phyloP scores from a whole-genome alignment of 2,329 filamentous ascomycete species.

The Chaetothyriales sp. region DNA sequence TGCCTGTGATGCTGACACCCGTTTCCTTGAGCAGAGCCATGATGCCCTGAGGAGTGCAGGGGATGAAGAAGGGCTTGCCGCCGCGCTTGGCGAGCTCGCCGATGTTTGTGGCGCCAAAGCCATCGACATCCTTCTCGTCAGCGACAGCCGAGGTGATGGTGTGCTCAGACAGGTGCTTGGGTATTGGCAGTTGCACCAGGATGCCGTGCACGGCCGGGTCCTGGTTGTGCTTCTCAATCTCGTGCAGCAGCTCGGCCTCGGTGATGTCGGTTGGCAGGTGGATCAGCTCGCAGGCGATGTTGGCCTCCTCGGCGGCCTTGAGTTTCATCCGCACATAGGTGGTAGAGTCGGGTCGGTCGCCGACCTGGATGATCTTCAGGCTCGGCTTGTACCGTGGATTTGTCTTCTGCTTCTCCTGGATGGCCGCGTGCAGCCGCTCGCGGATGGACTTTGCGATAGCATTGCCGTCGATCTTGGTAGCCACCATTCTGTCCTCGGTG shows the following conservation, averaged over 20 bases:
- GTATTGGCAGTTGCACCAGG: conserved; percentile 82
- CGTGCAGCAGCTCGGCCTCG: conserved; percentile 71
- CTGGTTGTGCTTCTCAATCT: conserved; percentile 71
- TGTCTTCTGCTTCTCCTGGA: conserved; percentile 60
- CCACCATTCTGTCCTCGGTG: conserved; percentile 49
- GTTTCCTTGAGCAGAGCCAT: conserved; percentile 81
- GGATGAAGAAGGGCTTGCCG: conserved; percentile 73
- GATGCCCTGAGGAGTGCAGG: conserved; percentile 92
- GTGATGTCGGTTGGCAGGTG: conserved; percentile 68
- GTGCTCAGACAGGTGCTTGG: conserved; percentile 80
- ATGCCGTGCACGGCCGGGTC: conserved; percentile 78
- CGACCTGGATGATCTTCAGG: conserved; percentile 93
- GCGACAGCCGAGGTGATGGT: conserved; percentile 76
- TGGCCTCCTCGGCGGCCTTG: conserved; percentile 90
- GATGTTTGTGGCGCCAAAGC: conserved; percentile 86
- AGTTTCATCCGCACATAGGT: conserved; percentile 99
- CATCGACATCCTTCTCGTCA: conserved; percentile 94
- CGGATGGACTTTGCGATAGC: conserved; percentile 87
- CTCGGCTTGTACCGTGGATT: conserved; percentile 82
- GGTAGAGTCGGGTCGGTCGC: conserved; percentile 80
- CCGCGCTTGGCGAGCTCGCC: conserved; percentile 93
- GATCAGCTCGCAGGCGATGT: conserved; percentile 73
- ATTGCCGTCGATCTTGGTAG: conserved; percentile 85
- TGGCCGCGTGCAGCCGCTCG: conserved; percentile 63
- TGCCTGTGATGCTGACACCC: conserved; percentile 69